A percentile compares a stretch with the other conserved stretches of the same genome.
phyloP scores from a whole-genome alignment of 768 basidiomycete genomes.

The Auricularia auricula-judae region DNA sequence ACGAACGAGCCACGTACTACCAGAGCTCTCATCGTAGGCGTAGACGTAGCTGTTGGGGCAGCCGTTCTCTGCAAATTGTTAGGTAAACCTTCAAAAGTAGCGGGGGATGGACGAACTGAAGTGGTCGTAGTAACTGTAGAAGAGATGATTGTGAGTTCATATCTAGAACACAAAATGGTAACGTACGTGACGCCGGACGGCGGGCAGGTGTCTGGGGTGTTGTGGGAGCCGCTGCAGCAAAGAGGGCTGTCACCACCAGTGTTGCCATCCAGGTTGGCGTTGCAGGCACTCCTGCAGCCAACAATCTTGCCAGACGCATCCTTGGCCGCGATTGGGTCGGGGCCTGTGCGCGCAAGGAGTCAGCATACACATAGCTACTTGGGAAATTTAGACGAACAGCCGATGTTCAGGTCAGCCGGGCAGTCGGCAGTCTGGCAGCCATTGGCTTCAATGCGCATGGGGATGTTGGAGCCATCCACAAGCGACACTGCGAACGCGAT shows the following conservation, averaged over 20 bases:
- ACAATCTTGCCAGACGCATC: not conserved
- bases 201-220: slow-evolving; percentile 10
- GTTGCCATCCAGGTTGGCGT: slow-evolving; percentile 3
- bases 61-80: not conserved
- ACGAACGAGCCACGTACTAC: not conserved
- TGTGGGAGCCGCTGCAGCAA: slow-evolving; percentile 9
- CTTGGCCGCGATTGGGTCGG: not conserved
- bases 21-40: slow-evolving; percentile 6
- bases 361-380: not conserved
- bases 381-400: not conserved
- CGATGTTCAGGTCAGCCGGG: not conserved
- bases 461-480: slow-evolving; percentile 6
- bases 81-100: not conserved
- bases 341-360: not conserved
- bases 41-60: slow-evolving; percentile 5
- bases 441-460: slow-evolving; percentile 2
- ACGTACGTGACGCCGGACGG: not conserved
- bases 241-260: slow-evolving; percentile 2
- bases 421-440: not conserved
- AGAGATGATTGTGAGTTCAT: too few relatives aligned
- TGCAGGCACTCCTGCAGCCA: slow-evolving; percentile 1
- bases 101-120: slow-evolving; percentile 2
- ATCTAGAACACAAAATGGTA: not conserved
- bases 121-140: slow-evolving; percentile 5
- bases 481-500: slow-evolving; percentile 1